These are phyloP conservation scores for Trichoderma hamatum DNA, from an alignment of 2,329 filamentous ascomycete species.

Conservation along the genomic window DNA sequence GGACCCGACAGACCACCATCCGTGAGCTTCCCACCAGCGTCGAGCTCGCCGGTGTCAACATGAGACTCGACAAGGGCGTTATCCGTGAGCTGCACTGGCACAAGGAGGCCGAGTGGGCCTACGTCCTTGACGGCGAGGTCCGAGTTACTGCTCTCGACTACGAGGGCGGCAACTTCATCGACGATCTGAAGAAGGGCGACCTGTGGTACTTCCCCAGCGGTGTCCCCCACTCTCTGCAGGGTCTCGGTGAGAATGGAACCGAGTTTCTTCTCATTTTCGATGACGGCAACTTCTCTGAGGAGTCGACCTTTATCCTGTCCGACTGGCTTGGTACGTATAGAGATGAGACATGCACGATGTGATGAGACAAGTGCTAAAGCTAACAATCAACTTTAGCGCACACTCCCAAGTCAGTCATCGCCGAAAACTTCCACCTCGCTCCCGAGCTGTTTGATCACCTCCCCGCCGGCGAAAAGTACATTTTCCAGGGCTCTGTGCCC, in stretches of 20 bases:
- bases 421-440: slow-evolving; percentile 75
- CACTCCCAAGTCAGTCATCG: slow-evolving; percentile 70
- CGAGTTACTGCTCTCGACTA: slow-evolving; percentile 74
- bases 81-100: slow-evolving; percentile 82
- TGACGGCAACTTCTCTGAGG: slow-evolving; percentile 56
- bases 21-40: slow-evolving; percentile 65
- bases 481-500: slow-evolving; percentile 71
- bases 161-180: slow-evolving; percentile 75
- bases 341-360: background rate
- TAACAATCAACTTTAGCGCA: slow-evolving; percentile 54
- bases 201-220: slow-evolving; percentile 82
- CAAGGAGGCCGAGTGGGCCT: slow-evolving; percentile 79
- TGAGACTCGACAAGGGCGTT: slow-evolving; percentile 72
- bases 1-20: slow-evolving; percentile 74
- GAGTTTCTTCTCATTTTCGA: slow-evolving; percentile 55
- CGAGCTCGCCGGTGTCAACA: slow-evolving; percentile 77
- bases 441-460: slow-evolving; percentile 71
- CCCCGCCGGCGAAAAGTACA: slow-evolving; percentile 71
- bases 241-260: slow-evolving; percentile 63
- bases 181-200: slow-evolving; percentile 75
- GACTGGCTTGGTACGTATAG: slow-evolving; percentile 67
- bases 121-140: slow-evolving; percentile 70
- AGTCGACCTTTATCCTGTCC: slow-evolving; percentile 72
- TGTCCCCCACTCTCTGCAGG: slow-evolving; percentile 76
- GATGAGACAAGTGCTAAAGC: background rate